Evolutionary conservation across 2,329 filamentous ascomycete genomes (phyloP).

Genomic region (Pseudocercospora vitis): DNA sequence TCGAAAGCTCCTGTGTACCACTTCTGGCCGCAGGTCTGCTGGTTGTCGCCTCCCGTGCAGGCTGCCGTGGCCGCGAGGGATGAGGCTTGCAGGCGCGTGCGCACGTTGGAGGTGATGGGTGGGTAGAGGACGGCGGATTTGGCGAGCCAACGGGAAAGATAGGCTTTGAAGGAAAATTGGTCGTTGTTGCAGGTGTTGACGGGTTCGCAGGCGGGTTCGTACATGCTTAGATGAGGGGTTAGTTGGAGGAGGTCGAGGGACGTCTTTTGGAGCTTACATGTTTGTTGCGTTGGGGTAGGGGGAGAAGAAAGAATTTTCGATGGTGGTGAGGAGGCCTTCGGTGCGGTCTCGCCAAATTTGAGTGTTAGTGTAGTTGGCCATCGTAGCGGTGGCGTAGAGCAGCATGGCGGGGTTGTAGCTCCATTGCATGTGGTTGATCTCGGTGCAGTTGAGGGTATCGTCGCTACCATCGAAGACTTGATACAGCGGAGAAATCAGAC

Average conservation of each 20-base stretch:
- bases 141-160: slow-evolving; percentile 64
- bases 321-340: slow-evolving; percentile 59
- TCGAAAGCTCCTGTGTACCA: slow-evolving; percentile 49
- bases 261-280: slow-evolving; percentile 39
- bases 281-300: slow-evolving; percentile 48
- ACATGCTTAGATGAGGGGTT: slow-evolving; percentile 48
- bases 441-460: slow-evolving; percentile 52
- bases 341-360: slow-evolving; percentile 58
- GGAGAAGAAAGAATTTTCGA: slow-evolving; percentile 56
- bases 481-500: slow-evolving; percentile 52
- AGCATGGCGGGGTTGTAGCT: slow-evolving; percentile 58
- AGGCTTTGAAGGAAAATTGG: slow-evolving; percentile 75
- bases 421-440: slow-evolving; percentile 56
- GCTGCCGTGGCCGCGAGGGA: slow-evolving; percentile 46
- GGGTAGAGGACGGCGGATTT: slow-evolving; percentile 48
- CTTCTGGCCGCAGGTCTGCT: slow-evolving; percentile 46
- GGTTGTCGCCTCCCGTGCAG: slow-evolving; percentile 45
- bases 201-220: slow-evolving; percentile 66
- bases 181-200: slow-evolving; percentile 64
- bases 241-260: neutral
- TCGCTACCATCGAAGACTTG: slow-evolving; percentile 58
- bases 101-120: slow-evolving; percentile 42
- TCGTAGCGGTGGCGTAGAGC: slow-evolving; percentile 55
- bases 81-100: slow-evolving; percentile 42
- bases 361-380: slow-evolving; percentile 55